phyloP scores from a whole-genome alignment of 2,329 filamentous ascomycete species.

The Penicillium palitans region DNA sequence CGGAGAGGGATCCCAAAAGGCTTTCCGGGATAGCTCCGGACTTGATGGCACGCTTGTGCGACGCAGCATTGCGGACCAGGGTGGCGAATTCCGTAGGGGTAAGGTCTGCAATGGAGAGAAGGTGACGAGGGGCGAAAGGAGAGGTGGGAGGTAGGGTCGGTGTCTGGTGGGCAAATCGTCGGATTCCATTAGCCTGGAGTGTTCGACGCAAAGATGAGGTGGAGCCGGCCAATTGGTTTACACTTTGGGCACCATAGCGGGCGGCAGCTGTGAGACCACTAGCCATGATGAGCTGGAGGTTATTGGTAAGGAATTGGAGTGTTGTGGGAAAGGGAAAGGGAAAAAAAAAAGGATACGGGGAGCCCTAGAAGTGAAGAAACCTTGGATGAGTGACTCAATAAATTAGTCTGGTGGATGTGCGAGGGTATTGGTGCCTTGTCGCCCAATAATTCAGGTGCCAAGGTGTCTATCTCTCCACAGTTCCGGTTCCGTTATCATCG shows the following conservation, averaged over 20 bases:
- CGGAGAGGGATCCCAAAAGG: constrained; percentile 64
- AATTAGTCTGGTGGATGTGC: constrained; percentile 13
- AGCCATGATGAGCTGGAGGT: constrained; percentile 27
- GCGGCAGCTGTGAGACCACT: constrained; percentile 31
- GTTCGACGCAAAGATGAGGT: constrained; percentile 29
- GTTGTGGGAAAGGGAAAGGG: not conserved
- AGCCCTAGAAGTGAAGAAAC: constrained; percentile 3
- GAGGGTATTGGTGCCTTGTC: constrained; percentile 1
- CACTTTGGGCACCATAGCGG: constrained; percentile 30
- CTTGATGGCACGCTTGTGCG: constrained; percentile 76
- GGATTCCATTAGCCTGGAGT: constrained; percentile 32
- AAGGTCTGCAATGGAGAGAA: constrained; percentile 89
- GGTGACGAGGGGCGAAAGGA: constrained; percentile 71
- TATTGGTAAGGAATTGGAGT: not conserved
- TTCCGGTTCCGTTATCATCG: constrained; percentile 23
- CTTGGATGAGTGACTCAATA: constrained; percentile 20
- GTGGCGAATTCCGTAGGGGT: constrained; percentile 74
- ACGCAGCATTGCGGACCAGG: constrained; percentile 77
- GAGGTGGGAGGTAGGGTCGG: constrained; percentile 49
- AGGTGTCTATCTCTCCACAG: constrained; percentile 21
- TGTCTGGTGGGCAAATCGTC: constrained; percentile 38
- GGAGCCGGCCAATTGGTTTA: constrained; percentile 31
- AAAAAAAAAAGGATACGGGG: not conserved
- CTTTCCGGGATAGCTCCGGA: constrained; percentile 60
- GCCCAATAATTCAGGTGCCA: constrained; percentile 11